phyloP scores from a whole-genome alignment of 352 stramenopile species.

The Globisporangium irregulare region DNA sequence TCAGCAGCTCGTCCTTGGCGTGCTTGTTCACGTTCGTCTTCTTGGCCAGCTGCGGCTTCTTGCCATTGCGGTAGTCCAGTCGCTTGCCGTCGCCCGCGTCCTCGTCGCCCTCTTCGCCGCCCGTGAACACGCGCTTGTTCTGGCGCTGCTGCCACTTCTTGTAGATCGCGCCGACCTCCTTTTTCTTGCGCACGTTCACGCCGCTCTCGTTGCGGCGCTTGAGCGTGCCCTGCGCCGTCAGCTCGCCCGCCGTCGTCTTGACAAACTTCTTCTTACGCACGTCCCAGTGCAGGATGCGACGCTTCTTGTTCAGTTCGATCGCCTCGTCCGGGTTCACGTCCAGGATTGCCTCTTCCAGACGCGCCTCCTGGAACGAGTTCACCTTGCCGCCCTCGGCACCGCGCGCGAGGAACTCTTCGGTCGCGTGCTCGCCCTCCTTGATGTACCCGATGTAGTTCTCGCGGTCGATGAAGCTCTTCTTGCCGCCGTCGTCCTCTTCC shows the following conservation, averaged over 20 bases:
- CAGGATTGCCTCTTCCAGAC: constrained; percentile 95
- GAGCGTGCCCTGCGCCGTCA: constrained; percentile 74
- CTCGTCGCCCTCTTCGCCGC: constrained; percentile 70
- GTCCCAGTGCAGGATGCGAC: constrained; percentile 98
- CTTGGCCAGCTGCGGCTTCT: constrained; percentile 53
- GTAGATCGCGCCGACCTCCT: constrained; percentile 90
- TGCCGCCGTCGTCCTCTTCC: constrained; percentile 26
- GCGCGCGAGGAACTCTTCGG: constrained; percentile 71
- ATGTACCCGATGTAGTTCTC: constrained; percentile 88
- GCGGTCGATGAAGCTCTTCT: constrained; percentile 65
- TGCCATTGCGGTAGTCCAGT: constrained; percentile 77
- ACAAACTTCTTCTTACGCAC: constrained; percentile 97
- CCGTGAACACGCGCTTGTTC: constrained; percentile 78
- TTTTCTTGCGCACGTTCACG: constrained; percentile 81
- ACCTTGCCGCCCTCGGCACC: constrained; percentile 72
- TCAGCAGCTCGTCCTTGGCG: constrained; percentile 76
- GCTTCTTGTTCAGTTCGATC: constrained; percentile 96
- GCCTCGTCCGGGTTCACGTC: constrained; percentile 98
- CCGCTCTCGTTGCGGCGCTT: constrained; percentile 87
- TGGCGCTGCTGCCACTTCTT: constrained; percentile 93
- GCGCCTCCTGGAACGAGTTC: constrained; percentile 75
- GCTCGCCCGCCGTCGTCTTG: constrained; percentile 90
- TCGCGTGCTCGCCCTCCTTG: constrained; percentile 74
- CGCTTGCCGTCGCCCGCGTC: constrained; percentile 33
- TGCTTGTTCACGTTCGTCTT: constrained; percentile 67